A percentile compares a stretch with the other conserved stretches of the same genome.
Evolutionary conservation across 208 protist genomes (phyloP).

Genomic region (Giardia muris): DNA sequence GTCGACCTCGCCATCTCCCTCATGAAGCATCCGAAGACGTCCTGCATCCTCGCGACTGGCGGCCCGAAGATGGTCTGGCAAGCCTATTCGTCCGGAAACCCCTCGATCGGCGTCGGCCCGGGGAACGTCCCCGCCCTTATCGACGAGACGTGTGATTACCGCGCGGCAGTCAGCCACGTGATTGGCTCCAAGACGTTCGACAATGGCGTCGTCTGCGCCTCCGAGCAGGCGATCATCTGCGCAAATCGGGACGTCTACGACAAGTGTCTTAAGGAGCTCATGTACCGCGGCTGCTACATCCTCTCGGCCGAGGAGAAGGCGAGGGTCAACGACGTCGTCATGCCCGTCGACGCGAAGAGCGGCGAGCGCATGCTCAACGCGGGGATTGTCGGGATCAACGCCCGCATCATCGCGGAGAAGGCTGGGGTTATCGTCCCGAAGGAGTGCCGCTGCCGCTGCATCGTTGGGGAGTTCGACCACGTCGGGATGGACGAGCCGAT

Average conservation of each 20-base stretch:
- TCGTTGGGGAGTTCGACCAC: conserved; percentile 23
- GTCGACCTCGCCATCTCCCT: conserved; percentile 14
- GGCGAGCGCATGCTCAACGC: conserved; percentile 35
- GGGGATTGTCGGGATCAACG: conserved; percentile 32
- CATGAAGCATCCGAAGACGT: conserved; percentile 29
- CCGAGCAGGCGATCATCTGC: conserved; percentile 38
- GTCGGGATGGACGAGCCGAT: neutral
- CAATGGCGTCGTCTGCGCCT: conserved; percentile 46
- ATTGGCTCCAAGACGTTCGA: conserved; percentile 45
- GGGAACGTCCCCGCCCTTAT: conserved; percentile 43
- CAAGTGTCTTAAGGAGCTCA: neutral
- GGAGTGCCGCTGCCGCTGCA: neutral
- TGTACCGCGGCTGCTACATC: conserved; percentile 32
- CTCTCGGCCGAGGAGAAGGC: conserved; percentile 36
- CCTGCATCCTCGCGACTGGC: conserved; percentile 41
- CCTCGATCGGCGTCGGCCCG: conserved; percentile 37
- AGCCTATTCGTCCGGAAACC: conserved; percentile 42
- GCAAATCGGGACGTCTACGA: conserved; percentile 11
- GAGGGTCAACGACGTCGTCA: conserved; percentile 32
- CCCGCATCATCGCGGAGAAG: conserved; percentile 37
- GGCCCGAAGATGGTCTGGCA: conserved; percentile 45
- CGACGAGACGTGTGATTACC: conserved; percentile 37
- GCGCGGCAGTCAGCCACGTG: conserved; percentile 31
- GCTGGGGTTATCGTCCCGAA: conserved; percentile 38
- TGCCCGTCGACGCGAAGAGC: conserved; percentile 1